Percentiles rank a stretch among this genome's conserved stretches.
Conservation (phyloP, 140 eudicot genomes). For the Oenanthe javanica region DNA sequence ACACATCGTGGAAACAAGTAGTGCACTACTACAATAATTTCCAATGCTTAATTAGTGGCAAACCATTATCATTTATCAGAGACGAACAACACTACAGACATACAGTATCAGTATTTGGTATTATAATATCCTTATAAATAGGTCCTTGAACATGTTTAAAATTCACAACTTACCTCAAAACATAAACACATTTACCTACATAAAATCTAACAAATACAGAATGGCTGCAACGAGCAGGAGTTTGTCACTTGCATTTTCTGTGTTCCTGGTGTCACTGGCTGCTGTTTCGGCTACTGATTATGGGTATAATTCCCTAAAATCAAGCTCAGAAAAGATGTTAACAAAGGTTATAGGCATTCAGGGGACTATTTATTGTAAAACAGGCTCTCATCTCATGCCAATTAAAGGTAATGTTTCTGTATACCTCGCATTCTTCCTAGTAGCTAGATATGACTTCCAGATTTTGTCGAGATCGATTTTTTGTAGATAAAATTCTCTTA, state of each 20-base stretch:
- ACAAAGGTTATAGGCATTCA: conserved; percentile 8
- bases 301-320: background rate
- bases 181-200: background rate
- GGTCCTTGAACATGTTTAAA: background rate
- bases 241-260: background rate
- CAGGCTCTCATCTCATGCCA: conserved; percentile 7
- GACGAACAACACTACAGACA: background rate
- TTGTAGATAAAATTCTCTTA: too few relatives aligned
- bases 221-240: background rate
- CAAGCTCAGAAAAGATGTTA: background rate
- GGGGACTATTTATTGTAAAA: conserved; percentile 14
- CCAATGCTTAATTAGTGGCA: background rate
- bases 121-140: background rate
- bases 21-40: background rate
- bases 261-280: background rate
- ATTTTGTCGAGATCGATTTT: too few relatives aligned
- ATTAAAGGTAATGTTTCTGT: background rate
- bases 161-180: background rate
- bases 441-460: background rate
- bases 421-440: background rate
- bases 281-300: background rate
- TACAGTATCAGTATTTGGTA: background rate
- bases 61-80: background rate
- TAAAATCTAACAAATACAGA: background rate
- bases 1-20: background rate